Conservation (phyloP, 1,284 basidiomycete species). For the Takashimella tepidaria region DNA sequence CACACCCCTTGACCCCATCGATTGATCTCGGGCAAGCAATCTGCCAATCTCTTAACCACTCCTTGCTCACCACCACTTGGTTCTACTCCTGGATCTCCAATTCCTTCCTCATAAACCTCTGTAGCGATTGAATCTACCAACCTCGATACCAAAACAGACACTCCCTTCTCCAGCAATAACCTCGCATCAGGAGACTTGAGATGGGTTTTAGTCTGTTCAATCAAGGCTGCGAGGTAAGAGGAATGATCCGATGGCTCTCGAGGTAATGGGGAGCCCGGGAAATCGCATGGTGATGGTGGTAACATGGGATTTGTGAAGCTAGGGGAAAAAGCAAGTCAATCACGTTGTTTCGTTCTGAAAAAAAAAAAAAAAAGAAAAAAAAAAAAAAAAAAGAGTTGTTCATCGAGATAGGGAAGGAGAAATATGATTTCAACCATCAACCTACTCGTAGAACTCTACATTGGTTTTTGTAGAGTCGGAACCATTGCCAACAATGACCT, state of each 20-base stretch:
- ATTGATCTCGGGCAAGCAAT: conserved; percentile 41
- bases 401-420: too few species aligned
- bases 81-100: background rate
- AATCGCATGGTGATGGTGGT: conserved; percentile 23
- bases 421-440: too few species aligned
- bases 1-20: conserved; percentile 43
- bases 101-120: conserved; percentile 20
- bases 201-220: conserved; percentile 36
- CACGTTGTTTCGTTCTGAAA: too few species aligned
- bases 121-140: conserved; percentile 22
- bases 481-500: background rate
- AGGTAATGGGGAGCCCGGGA: conserved; percentile 15
- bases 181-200: conserved; percentile 36
- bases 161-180: conserved; percentile 38
- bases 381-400: too few species aligned
- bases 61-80: background rate
- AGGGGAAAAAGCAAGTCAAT: background rate
- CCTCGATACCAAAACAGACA: conserved; percentile 26
- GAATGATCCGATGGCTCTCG: conserved; percentile 24
- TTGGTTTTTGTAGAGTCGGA: background rate
- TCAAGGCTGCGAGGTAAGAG: conserved; percentile 27
- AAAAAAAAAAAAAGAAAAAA: too few species aligned
- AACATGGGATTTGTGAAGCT: conserved; percentile 38
- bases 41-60: conserved; percentile 30
- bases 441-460: conserved; percentile 27